Conservation (phyloP, 2,329 filamentous ascomycete genomes). For the Waltergamsia citrina region DNA sequence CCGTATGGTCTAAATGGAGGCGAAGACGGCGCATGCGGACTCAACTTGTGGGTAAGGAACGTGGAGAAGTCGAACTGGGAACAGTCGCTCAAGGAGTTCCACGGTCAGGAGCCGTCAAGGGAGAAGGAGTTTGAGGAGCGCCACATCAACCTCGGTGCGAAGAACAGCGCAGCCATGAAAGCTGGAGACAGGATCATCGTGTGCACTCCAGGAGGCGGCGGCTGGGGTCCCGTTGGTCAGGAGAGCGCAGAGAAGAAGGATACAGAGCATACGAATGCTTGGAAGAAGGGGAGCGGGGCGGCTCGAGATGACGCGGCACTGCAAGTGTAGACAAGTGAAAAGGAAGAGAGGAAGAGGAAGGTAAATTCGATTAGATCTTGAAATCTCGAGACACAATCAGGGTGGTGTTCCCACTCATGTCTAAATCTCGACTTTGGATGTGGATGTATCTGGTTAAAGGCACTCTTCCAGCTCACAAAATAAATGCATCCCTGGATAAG, state of each 20-base stretch:
- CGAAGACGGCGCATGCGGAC: slow-evolving; percentile 64
- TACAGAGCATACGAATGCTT: slow-evolving; percentile 44
- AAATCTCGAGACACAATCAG: too few species aligned
- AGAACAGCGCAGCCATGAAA: slow-evolving; percentile 71
- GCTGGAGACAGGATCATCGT: slow-evolving; percentile 71
- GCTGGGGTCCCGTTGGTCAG: slow-evolving; percentile 56
- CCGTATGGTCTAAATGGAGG: slow-evolving; percentile 66
- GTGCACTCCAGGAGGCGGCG: slow-evolving; percentile 69
- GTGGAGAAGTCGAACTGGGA: slow-evolving; percentile 49
- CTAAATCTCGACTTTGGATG: too few species aligned
- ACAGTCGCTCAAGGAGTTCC: slow-evolving; percentile 28
- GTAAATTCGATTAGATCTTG: too few species aligned
- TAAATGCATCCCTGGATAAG: too few species aligned
- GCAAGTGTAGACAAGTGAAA: too few species aligned
- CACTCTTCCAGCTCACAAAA: too few species aligned
- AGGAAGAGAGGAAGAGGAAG: too few species aligned
- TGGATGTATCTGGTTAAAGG: too few species aligned
- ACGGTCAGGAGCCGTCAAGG: slow-evolving; percentile 18
- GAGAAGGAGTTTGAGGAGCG: slow-evolving; percentile 45
- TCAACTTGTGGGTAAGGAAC: slow-evolving; percentile 80
- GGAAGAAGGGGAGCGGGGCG: slow-evolving; percentile 48
- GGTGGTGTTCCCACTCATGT: too few species aligned
- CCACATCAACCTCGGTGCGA: slow-evolving; percentile 64
- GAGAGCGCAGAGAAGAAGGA: slow-evolving; percentile 39
- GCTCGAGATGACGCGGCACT: slow-evolving; percentile 48